Conservation (phyloP, 164 flowering plant species). For the Pachysandra terminalis region DNA sequence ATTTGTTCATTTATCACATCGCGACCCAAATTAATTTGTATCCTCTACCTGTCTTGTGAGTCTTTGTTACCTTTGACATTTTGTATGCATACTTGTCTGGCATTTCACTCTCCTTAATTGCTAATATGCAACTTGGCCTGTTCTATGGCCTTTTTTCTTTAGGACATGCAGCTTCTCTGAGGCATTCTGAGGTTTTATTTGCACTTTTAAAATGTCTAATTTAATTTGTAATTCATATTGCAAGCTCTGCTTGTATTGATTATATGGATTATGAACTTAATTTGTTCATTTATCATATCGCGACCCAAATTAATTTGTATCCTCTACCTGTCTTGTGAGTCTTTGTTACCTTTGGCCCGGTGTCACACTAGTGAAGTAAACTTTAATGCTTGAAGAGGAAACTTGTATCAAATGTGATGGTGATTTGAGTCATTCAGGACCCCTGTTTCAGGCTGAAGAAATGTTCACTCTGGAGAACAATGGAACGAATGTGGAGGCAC, state of each 20-base stretch:
- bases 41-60: neutral
- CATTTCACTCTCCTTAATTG: neutral
- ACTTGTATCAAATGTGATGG: too few species aligned
- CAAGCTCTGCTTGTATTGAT: too few species aligned
- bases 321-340: neutral
- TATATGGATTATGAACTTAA: neutral
- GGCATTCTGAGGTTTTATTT: too few species aligned
- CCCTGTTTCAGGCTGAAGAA: constrained; percentile 53
- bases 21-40: neutral
- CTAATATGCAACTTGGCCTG: too few species aligned
- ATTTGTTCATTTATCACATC: neutral
- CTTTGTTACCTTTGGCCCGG: too few species aligned
- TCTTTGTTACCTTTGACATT: too few species aligned
- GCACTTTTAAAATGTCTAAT: too few species aligned
- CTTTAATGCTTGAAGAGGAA: too few species aligned
- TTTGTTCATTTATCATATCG: neutral
- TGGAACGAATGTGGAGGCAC: constrained; percentile 78
- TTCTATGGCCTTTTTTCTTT: too few species aligned
- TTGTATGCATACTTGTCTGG: neutral
- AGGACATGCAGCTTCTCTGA: neutral
- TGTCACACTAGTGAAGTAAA: too few species aligned
- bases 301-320: neutral
- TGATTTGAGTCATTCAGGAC: too few species aligned
- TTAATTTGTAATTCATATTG: too few species aligned
- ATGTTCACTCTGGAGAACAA: constrained; percentile 60